phyloP scores from a whole-genome alignment of 1,139 yeast genomes.

The Kurtzmaniella quercitrusa region DNA sequence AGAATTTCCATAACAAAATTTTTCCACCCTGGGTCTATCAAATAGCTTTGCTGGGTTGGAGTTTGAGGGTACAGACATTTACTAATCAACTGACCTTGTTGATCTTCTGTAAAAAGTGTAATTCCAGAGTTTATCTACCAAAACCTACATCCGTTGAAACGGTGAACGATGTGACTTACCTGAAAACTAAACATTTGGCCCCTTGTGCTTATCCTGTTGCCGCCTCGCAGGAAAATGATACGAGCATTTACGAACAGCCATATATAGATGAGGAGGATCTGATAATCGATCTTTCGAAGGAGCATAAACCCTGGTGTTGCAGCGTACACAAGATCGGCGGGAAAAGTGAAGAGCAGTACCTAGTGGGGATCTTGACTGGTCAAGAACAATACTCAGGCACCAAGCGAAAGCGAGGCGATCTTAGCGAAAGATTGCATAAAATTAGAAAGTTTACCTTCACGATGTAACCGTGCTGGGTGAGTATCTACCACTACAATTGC shows the following conservation, averaged over 20 bases:
- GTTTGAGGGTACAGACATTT: slow-evolving; percentile 28
- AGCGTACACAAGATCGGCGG: slow-evolving; percentile 14
- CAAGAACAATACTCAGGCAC: slow-evolving; percentile 7
- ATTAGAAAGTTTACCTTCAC: neutral
- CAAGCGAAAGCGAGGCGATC: slow-evolving; percentile 9
- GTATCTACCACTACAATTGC: too few species aligned
- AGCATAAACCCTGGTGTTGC: slow-evolving; percentile 40
- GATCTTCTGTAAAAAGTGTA: slow-evolving; percentile 35
- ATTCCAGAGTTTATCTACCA: slow-evolving; percentile 29
- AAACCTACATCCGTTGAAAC: neutral
- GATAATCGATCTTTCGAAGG: slow-evolving; percentile 19
- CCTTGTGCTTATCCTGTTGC: slow-evolving; percentile 27
- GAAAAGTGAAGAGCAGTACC: slow-evolving; percentile 16
- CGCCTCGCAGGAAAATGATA: neutral
- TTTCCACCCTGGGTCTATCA: slow-evolving; percentile 32
- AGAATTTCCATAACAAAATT: slow-evolving; percentile 23
- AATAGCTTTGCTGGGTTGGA: slow-evolving; percentile 37
- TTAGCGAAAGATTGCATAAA: neutral
- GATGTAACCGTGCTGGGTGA: neutral
- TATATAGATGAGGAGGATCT: slow-evolving; percentile 15
- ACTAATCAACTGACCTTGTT: slow-evolving; percentile 24
- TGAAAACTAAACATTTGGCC: slow-evolving; percentile 19
- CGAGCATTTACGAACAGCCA: slow-evolving; percentile 9
- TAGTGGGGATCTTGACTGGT: slow-evolving; percentile 18
- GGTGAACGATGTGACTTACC: neutral